These are phyloP conservation scores for Tricholoma flavovirens DNA, from an alignment of 768 basidiomycete genomes.

Conservation along the genomic window DNA sequence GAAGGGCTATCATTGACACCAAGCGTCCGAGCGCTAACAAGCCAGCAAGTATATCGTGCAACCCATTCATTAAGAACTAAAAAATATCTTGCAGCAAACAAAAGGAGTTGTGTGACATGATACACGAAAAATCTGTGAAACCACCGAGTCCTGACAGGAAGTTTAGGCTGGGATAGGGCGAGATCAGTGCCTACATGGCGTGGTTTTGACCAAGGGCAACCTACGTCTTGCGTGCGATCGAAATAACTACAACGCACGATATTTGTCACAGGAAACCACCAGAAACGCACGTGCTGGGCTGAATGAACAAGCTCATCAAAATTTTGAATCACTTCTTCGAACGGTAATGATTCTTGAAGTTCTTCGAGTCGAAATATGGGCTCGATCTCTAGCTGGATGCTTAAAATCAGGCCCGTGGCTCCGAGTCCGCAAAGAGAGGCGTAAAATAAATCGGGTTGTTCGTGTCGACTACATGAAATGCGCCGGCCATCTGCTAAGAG, in stretches of 20 bases:
- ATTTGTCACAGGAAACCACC: conserved; percentile 90
- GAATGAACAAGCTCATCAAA: conserved; percentile 51
- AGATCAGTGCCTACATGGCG: conserved; percentile 1
- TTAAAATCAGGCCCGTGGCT: conserved; percentile 81
- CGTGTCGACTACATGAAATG: conserved; percentile 58
- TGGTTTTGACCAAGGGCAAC: conserved; percentile 10
- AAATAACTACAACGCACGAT: conserved; percentile 65
- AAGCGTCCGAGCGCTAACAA: conserved; percentile 47
- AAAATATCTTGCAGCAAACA: conserved; percentile 71
- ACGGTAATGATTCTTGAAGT: conserved; percentile 51
- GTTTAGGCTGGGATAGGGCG: conserved; percentile 40
- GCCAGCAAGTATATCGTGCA: conserved; percentile 63
- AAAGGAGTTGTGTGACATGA: conserved; percentile 78
- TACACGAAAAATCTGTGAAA: conserved; percentile 69
- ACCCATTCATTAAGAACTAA: conserved; percentile 57
- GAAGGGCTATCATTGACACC: conserved; percentile 73
- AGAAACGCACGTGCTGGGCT: conserved; percentile 88
- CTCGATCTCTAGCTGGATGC: conserved; percentile 73
- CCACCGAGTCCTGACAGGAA: conserved; percentile 53
- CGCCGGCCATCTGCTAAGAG: conserved; percentile 72
- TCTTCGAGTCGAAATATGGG: conserved; percentile 79
- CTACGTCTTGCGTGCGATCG: conserved; percentile 74
- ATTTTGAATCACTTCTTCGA: conserved; percentile 54
- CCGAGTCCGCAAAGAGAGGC: conserved; percentile 92
- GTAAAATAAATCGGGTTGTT: conserved; percentile 72